Evolutionary conservation across 495 filamentous ascomycete genomes (phyloP), one percentile per base, ranked within the genome.

Genomic region (Xylaria palmicola): DNA sequence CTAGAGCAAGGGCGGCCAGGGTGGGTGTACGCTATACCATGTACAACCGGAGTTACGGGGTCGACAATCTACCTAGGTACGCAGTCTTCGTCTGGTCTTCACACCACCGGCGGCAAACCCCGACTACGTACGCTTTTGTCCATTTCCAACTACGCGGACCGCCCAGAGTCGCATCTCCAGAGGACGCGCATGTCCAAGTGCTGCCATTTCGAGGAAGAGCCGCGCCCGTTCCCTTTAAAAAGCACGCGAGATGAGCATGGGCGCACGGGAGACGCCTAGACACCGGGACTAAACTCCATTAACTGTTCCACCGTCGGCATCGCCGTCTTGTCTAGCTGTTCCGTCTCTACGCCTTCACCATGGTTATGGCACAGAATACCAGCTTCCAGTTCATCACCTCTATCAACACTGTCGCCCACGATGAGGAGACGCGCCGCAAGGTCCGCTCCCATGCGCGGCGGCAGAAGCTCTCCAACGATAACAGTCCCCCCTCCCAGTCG

Each of bases 301-400:
- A 7, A 26, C 32, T 48, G 44, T 20, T 26, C 32, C 20, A 37
- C 29, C 22, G 5, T 49, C 41, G 32, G 12, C 10, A 3, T 47
- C 19, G 19, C 15, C 22, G 9, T 43, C 39, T 37, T 55, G 29
- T 30, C 17, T 26, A 44, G n/a, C 54, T 27, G 30, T 27, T n/a
- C 34, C 32, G 19, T 32, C 34, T 17, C 39, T 10, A 30, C 47
- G 13, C 26, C 47, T 61, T 39, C 59, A n/a, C 30, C 37, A 61
- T 53, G 59, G 59, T 55, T 55, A 61, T 41, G 32, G 49, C 59
- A 30, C 49, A 47, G 43, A 20, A 39, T 15, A 65, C 66, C n/a
- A 62, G 57, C 12, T 71, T 71, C 24, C 68, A 71, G 30, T 71
- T 71, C 64, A 71, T 71, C 29, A 71, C 68, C 40, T 71, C 68